Evolutionary conservation across 495 filamentous ascomycete species (phyloP), one percentile per base, ranked within the genome.

Genomic region (Rostrohypoxylon terebratum): DNA sequence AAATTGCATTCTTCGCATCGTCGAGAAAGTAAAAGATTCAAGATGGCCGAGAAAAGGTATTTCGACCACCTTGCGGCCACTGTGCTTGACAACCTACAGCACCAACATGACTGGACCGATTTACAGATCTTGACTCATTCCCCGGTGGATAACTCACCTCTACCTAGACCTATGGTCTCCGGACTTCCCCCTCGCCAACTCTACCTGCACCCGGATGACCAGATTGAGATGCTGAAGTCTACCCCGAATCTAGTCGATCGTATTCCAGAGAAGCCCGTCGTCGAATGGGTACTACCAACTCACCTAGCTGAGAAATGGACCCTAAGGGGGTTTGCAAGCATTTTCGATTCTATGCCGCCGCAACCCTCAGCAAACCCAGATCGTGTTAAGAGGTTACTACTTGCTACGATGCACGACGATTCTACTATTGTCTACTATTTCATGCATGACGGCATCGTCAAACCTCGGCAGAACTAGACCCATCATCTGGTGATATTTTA

Each of bases 351-450:
- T 23, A 80, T 97, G 23, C 83, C 84, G 1, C 79, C 83, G 53
- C 81, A 87, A 40, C 85, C 86, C 9, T 79, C 81, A 14, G 57
- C 66, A 64, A 66, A 66, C 38, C 75, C 85, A 57, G 82, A 82
- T 70, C 82, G 84, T 50, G 82, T 78, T 28, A 97, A 97, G 83
- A 86, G 94, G 60, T 63, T 97, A 14, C 74, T 98, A 31, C 83
- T 99, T 44, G 94, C 93, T 21, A 93, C 93, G 40, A 85, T 95
- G 58, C 88, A 93, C 75, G 90, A 92, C 59, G 96, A 99, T 79
- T 96, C 94, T 48, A 98, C 96, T 2, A 87, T 98, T 20, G 93
- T 95, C 3, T 98, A 97, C 78, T 99, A 99, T 78, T 87, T 97
- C 74, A 88, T 98, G 47, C 94, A 97, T 71, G 95, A 98, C 79